Base-by-base conservation (phyloP, 306 rosid genomes). In the Sophora flavescens region DNA sequence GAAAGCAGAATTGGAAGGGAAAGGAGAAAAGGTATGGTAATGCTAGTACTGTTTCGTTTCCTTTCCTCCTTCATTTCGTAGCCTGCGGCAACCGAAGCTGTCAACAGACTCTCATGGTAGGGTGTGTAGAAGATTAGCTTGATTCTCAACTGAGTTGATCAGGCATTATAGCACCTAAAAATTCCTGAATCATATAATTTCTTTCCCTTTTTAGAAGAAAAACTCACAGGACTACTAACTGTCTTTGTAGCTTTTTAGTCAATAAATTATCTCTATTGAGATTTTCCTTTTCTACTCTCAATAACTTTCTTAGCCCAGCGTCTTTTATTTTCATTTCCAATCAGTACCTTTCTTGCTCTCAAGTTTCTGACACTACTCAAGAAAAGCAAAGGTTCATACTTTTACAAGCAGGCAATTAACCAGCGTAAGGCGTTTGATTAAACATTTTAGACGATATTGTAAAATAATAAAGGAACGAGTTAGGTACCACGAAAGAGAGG, bases 51-150 rank as follows among this genome's bases (percentile, higher is more conserved):
- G 36, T 64, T 16, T 66, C 7, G 28, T 63, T 73, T 41, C 14
- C 60, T 62, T 39, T 6, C n/a, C 48, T 63, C 6, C 13, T 28
- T 18, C 33, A 45, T 42, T 7, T 32, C 53, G 12, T 52, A 51
- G 78, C 57, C 15, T 62, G 83, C 6, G 41, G 56, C n/a, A 66
- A 26, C 39, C 13, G 69, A 63, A 41, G 53, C 15, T 64, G 53
- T 63, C 76, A 38, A 50, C 3, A 52, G 12, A 58, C 68, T 83
- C 22, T 22, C 80, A 66, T 80, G 79, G 60, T 63, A 53, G 68
- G 63, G 66, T 11, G 72, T 11, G 35, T 60, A 5, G 48, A 52
- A 69, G 36, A 60, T 16, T 69, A 28, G 63, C 41, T 60, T 33
- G 52, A 69, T 48, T 78, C 48, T 60, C 45, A 8, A 22, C 41